Base-by-base conservation (phyloP, 805 yeast genomes). In the Yarrowia bubula region DNA sequence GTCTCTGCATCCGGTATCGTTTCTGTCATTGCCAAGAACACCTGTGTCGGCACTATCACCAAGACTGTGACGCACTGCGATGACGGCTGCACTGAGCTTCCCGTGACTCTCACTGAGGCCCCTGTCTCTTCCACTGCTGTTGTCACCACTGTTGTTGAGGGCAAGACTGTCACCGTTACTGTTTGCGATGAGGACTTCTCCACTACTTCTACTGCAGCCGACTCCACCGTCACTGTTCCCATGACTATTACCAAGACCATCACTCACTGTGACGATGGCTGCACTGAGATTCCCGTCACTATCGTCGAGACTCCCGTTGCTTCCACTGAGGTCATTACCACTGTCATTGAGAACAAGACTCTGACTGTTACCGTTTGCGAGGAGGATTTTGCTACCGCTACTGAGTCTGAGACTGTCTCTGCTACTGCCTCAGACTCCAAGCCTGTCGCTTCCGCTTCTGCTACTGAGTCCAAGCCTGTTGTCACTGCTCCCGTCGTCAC, bases 231-330 rank as follows among this genome's bases (percentile, higher is more conserved):
- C 33, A 33, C 18, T 9, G 14, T 31, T 5, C 43, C 57, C 33
- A 22, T 35, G 58, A 51, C 58, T n/a, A 38, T 51, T 35, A 51
- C 58, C 58, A 51, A 51, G 47, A 53, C 61, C 1, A 18, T 53
- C 38, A 53, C 61, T 28, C 31, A 31, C 17, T 53, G 61, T 15
- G 46, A 39, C 28, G n/a, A 53, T 15, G 61, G 15, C 15, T 53
- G 61, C 61, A 15, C 61, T 18, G 61, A 53, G 61, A 17, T 53
- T n/a, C 61, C 61, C 38, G 61, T 53, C 43, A 53, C 61, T 7
- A n/a, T 53, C 9, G 38, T 31, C 61, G 61, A 53, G 47, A 39
- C 47, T 31, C 61, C 61, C 38, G 61, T 53, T 15, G 31, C 61
- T 31, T 28, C 61, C 38, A 39, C 46, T 15, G 38, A 22, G 37